Evolutionary conservation across 1,284 basidiomycete species (phyloP).

Genomic region (Coriolopsis trogii): DNA sequence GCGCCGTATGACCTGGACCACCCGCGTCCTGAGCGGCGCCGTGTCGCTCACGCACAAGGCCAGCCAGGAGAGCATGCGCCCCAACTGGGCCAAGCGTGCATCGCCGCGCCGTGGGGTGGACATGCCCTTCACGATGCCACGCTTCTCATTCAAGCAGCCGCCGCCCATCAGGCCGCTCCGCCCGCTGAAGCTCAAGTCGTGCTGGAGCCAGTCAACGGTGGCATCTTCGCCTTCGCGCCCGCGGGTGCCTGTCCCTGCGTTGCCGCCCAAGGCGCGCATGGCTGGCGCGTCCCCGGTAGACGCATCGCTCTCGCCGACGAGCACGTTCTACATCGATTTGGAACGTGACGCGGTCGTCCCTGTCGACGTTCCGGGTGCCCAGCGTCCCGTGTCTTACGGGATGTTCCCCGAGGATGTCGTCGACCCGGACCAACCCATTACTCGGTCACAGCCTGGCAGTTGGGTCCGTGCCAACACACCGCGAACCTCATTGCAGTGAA

Average conservation of each 20-base stretch:
- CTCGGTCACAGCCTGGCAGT: constrained; percentile 49
- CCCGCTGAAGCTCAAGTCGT: constrained; percentile 27
- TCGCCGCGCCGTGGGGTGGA: constrained; percentile 56
- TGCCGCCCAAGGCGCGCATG: constrained; percentile 21
- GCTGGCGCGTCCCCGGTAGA: constrained; percentile 2
- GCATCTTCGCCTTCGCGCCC: constrained; percentile 12
- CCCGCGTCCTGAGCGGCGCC: constrained; percentile 16
- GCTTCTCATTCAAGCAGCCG: constrained; percentile 19
- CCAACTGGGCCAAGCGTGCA: constrained; percentile 49
- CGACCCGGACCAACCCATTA: constrained; percentile 59
- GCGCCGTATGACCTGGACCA: constrained; percentile 23
- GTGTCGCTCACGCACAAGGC: constrained; percentile 20
- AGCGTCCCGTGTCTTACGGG: constrained; percentile 30
- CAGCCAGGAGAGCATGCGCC: constrained; percentile 33
- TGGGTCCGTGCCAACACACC: constrained; percentile 56
- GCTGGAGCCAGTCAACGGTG: constrained; percentile 26
- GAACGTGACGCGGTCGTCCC: constrained; percentile 22
- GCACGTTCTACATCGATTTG: constrained; percentile 25
- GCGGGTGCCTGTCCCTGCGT: constrained; percentile 11
- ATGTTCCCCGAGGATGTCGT: constrained; percentile 44
- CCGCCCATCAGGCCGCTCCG: constrained; percentile 18
- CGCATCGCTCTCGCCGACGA: constrained; percentile 17
- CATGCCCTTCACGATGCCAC: constrained; percentile 35
- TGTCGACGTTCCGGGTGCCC: constrained; percentile 16
- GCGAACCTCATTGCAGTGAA: constrained; percentile 11